Evolutionary conservation across 169 alveolate genomes (phyloP).

Genomic region (Plasmodium sp.): DNA sequence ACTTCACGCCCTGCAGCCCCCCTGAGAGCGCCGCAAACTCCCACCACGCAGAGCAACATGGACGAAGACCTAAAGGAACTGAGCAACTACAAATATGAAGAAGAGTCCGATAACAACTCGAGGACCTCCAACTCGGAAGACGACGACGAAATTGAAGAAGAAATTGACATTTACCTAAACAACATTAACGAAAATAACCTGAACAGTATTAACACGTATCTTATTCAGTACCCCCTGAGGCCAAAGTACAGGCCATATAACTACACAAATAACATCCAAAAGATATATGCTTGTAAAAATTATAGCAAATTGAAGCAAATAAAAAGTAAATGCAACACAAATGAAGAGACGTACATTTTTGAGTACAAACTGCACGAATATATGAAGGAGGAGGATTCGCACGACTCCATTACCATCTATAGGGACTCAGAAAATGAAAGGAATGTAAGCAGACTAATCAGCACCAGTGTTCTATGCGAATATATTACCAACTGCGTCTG

Average conservation of each 20-base stretch:
- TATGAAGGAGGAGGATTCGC: constrained; percentile 27
- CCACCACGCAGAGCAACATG: neutral
- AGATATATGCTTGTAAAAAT: constrained; percentile 37
- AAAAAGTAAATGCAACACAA: constrained; percentile 23
- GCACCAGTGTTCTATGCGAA: constrained; percentile 73
- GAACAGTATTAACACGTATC: constrained; percentile 57
- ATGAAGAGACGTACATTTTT: constrained; percentile 68
- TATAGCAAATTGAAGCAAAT: constrained; percentile 52
- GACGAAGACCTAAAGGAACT: constrained; percentile 42
- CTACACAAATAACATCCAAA: constrained; percentile 49
- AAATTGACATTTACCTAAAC: constrained; percentile 64
- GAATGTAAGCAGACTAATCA: constrained; percentile 63
- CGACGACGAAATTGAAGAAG: constrained; percentile 71
- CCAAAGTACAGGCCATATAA: constrained; percentile 74
- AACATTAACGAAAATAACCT: constrained; percentile 51
- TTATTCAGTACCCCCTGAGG: constrained; percentile 67
- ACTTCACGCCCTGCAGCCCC: neutral
- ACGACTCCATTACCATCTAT: constrained; percentile 26
- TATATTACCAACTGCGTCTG: constrained; percentile 67
- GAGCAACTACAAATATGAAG: constrained; percentile 36
- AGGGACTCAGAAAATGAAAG: constrained; percentile 22
- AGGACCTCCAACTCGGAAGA: constrained; percentile 23
- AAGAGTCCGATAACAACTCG: constrained; percentile 17
- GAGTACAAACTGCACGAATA: constrained; percentile 67
- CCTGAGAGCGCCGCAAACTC: neutral